Percentiles rank a stretch among this genome's conserved stretches.
Conservation (phyloP, 129 eudicot species). For the Flaveria sonorensis region DNA sequence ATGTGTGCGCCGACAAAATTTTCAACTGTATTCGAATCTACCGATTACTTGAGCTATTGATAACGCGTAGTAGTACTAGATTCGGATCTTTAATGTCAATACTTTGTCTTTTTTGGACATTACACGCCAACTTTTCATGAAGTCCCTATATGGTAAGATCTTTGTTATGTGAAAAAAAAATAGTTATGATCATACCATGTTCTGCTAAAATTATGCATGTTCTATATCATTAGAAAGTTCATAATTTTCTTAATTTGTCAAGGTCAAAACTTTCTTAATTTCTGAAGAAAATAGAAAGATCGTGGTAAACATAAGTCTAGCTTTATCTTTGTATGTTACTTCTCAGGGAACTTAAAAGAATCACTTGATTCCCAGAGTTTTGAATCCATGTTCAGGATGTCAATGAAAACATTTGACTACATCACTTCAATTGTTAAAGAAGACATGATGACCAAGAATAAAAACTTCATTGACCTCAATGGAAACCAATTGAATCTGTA, state of each 20-base stretch:
- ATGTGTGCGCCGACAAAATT: not conserved
- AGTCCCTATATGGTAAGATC: conserved; percentile 11
- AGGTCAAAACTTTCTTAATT: not conserved
- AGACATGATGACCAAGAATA: conserved; percentile 42
- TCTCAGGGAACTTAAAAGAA: conserved; percentile 45
- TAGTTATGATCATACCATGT: not conserved
- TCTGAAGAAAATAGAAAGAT: too few relatives aligned
- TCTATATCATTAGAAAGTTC: conserved; percentile 14
- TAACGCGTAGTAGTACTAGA: conserved; percentile 7
- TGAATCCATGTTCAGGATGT: conserved; percentile 64
- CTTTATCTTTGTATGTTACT: conserved; percentile 7
- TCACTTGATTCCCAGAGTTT: conserved; percentile 41
- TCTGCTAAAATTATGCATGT: not conserved
- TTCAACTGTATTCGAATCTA: not conserved
- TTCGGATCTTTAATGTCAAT: conserved; percentile 12
- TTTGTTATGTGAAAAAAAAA: not conserved
- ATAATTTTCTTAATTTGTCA: not conserved
- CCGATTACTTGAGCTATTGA: conserved; percentile 15
- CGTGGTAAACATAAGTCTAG: not conserved
- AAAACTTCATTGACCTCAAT: conserved; percentile 40
- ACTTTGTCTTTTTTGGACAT: not conserved
- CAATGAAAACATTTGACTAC: conserved; percentile 61
- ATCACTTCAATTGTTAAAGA: conserved; percentile 59
- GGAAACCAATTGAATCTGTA: conserved; percentile 46
- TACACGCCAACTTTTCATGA: not conserved